Evolutionary conservation across 495 filamentous ascomycete genomes (phyloP).

Genomic region (Xylaria castorea): DNA sequence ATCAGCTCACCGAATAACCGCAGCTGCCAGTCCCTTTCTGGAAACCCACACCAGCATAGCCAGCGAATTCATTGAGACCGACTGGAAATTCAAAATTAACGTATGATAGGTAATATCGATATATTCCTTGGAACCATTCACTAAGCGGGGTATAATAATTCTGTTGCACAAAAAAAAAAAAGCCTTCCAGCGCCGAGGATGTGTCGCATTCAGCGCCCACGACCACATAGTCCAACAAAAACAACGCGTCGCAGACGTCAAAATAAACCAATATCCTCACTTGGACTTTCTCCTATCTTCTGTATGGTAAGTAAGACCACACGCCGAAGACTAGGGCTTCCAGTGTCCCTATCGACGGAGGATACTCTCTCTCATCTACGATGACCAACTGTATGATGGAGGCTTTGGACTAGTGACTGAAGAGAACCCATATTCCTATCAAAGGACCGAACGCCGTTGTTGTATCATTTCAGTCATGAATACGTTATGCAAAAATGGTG

Average conservation of each 20-base stretch:
- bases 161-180: constrained; percentile 12
- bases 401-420: constrained; percentile 2
- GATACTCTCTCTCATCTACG: neutral
- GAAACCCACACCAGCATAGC: neutral
- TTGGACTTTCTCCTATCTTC: neutral
- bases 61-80: neutral
- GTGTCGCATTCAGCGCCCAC: neutral
- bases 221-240: constrained; percentile 9
- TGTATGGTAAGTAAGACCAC: neutral
- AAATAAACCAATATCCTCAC: constrained; percentile 12
- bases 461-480: constrained; percentile 27
- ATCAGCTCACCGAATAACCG: neutral
- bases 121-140: constrained; percentile 7
- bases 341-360: neutral
- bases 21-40: neutral
- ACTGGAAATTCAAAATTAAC: neutral
- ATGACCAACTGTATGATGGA: constrained; percentile 1
- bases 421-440: constrained; percentile 4
- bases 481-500: constrained; percentile 23
- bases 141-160: constrained; percentile 28
- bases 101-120: constrained; percentile 11
- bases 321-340: neutral
- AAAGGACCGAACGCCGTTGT: constrained; percentile 23
- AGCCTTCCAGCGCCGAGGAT: constrained; percentile 8
- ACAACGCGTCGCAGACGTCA: constrained; percentile 3